A percentile compares a stretch with the other conserved stretches of the same genome.
Evolutionary conservation across 257 asterid genomes (phyloP).

Genomic region (Jaltomata sinuosa): DNA sequence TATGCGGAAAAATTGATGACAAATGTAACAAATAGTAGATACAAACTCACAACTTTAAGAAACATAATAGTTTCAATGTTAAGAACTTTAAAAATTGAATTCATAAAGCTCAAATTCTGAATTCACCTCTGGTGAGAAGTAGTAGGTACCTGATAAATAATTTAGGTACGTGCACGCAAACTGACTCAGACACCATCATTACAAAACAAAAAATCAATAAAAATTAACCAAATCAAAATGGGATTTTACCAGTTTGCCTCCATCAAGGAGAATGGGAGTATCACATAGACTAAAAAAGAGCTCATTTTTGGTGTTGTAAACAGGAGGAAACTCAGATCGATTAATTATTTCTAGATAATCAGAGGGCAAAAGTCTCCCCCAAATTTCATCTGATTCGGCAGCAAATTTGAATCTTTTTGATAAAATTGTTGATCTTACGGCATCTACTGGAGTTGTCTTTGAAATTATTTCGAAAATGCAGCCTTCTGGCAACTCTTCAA

Average conservation of each 20-base stretch:
- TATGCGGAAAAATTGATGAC: background rate
- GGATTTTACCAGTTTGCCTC: constrained; percentile 15
- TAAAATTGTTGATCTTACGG: constrained; percentile 16
- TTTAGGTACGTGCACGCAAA: background rate
- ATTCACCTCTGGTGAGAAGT: background rate
- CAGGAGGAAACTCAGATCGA: constrained; percentile 3
- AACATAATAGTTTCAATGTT: background rate
- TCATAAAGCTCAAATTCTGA: background rate
- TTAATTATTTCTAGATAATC: constrained; percentile 13
- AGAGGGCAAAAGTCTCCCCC: constrained; percentile 25
- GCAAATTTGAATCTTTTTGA: constrained; percentile 14
- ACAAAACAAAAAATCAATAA: background rate
- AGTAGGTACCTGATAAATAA: background rate
- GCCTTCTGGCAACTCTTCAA: constrained; percentile 13
- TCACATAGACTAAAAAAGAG: constrained; percentile 19
- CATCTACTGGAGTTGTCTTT: constrained; percentile 20
- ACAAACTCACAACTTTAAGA: background rate
- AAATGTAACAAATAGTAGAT: background rate
- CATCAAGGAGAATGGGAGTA: constrained; percentile 15
- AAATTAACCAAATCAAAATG: background rate
- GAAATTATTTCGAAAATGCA: constrained; percentile 30
- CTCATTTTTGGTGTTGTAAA: constrained; percentile 18
- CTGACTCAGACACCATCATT: background rate
- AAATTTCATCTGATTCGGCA: constrained; percentile 18
- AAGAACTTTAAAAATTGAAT: background rate